Conservation (phyloP, 2,329 filamentous ascomycete species). For the Apiospora saccharicola region DNA sequence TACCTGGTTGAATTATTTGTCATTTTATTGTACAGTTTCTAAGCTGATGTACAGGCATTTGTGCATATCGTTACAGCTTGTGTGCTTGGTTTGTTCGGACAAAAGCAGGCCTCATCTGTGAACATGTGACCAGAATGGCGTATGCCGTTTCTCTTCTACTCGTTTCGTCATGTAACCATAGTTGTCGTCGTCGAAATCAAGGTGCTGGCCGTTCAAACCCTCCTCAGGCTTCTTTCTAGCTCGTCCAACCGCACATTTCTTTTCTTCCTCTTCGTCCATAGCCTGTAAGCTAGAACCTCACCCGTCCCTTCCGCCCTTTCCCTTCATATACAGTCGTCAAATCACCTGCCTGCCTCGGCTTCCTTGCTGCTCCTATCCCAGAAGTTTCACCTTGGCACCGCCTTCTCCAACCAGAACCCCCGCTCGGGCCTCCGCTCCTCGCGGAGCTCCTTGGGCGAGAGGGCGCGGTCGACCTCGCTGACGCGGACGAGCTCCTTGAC, state of each 20-base stretch:
- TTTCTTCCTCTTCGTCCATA: neutral
- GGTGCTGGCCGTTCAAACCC: neutral
- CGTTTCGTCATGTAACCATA: neutral
- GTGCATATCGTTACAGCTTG: constrained; percentile 1
- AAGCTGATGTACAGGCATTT: constrained; percentile 1
- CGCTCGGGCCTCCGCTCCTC: constrained; percentile 75
- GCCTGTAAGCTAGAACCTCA: neutral
- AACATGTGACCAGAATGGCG: neutral
- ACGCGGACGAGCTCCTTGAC: constrained; percentile 93
- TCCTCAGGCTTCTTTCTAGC: neutral
- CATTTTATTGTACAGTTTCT: constrained; percentile 5
- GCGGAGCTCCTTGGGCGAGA: constrained; percentile 74
- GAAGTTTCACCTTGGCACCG: constrained; percentile 37
- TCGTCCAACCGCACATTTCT: neutral
- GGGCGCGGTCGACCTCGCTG: constrained; percentile 72
- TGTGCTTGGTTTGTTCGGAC: neutral
- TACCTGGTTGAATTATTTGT: neutral
- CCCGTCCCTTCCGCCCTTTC: too few relatives aligned
- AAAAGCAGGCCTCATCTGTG: neutral
- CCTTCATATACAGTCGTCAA: too few relatives aligned
- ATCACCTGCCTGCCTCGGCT: too few relatives aligned
- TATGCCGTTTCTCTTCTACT: neutral
- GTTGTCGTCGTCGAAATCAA: neutral
- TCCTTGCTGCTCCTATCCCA: too few relatives aligned
- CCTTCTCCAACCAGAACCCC: constrained; percentile 81